Conservation (phyloP, 192 early-diverging fungal genomes). For the Phlyctochytrium bullatum region DNA sequence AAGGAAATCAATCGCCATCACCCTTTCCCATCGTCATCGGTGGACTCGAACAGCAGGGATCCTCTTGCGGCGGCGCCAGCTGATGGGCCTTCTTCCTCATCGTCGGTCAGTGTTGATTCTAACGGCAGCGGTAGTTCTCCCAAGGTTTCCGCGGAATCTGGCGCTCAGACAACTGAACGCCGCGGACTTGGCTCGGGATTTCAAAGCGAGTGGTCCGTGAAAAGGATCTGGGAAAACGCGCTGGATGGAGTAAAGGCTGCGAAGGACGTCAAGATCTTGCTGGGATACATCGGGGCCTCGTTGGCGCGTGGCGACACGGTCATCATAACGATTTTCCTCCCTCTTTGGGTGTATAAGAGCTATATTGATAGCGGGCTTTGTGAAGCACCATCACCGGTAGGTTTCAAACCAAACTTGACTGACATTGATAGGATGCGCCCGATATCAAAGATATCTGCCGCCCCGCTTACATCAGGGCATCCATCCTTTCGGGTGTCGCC, state of each 20-base stretch:
- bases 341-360: constrained; percentile 60
- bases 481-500: constrained; percentile 49
- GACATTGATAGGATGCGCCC: constrained; percentile 17
- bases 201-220: not conserved
- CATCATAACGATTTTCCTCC: constrained; percentile 65
- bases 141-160: not conserved
- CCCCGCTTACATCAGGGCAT: constrained; percentile 41
- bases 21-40: not conserved
- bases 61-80: not conserved
- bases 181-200: not conserved
- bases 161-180: not conserved
- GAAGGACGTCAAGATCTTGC: constrained; percentile 52
- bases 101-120: not conserved
- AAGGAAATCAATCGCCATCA: too few species aligned
- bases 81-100: not conserved
- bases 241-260: constrained; percentile 60
- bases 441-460: constrained; percentile 40
- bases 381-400: constrained; percentile 23
- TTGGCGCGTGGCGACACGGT: constrained; percentile 72
- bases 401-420: not conserved
- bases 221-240: constrained; percentile 21
- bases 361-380: constrained; percentile 62
- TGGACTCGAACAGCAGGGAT: not conserved
- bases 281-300: constrained; percentile 66
- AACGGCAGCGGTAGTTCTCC: not conserved